Evolutionary conservation across 2,329 filamentous ascomycete genomes (phyloP).

Genomic region (Emmonsiellopsis sp.): DNA sequence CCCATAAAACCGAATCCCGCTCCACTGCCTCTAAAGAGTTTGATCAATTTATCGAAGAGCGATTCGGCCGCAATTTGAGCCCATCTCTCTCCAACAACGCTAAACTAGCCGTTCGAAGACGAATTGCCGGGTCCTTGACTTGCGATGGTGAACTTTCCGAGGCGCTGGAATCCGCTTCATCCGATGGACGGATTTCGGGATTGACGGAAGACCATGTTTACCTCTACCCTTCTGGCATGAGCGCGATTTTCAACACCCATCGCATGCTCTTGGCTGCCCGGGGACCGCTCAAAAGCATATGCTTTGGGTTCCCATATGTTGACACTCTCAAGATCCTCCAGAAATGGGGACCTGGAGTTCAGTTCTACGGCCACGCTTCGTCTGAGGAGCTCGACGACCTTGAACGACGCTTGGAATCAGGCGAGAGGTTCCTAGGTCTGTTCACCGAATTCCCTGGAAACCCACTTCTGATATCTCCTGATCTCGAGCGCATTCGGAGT

Average conservation of each 20-base stretch:
- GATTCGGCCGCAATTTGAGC: conserved; percentile 86
- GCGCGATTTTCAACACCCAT: conserved; percentile 84
- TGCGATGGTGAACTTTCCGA: conserved; percentile 59
- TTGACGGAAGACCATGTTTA: conserved; percentile 83
- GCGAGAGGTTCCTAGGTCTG: conserved; percentile 70
- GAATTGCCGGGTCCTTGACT: conserved; percentile 79
- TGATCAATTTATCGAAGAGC: conserved; percentile 78
- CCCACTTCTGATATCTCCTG: conserved; percentile 74
- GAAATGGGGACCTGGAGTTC: conserved; percentile 83
- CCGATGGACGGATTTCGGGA: conserved; percentile 35
- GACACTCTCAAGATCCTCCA: conserved; percentile 91
- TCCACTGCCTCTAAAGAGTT: conserved; percentile 53
- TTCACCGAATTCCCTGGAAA: conserved; percentile 97
- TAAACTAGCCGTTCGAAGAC: conserved; percentile 72
- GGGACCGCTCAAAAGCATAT: conserved; percentile 65
- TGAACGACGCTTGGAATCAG: conserved; percentile 58
- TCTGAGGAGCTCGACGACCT: conserved; percentile 74
- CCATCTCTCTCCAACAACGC: conserved; percentile 70
- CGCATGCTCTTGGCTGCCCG: conserved; percentile 59
- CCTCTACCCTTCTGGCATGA: conserved; percentile 86
- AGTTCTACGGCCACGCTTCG: conserved; percentile 79
- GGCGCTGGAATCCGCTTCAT: conserved; percentile 39
- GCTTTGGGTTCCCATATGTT: conserved; percentile 95
- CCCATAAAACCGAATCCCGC: conserved; percentile 14
- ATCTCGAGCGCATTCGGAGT: conserved; percentile 69